Conservation (phyloP, 495 filamentous ascomycete species). For the Haplographium delicatum region DNA sequence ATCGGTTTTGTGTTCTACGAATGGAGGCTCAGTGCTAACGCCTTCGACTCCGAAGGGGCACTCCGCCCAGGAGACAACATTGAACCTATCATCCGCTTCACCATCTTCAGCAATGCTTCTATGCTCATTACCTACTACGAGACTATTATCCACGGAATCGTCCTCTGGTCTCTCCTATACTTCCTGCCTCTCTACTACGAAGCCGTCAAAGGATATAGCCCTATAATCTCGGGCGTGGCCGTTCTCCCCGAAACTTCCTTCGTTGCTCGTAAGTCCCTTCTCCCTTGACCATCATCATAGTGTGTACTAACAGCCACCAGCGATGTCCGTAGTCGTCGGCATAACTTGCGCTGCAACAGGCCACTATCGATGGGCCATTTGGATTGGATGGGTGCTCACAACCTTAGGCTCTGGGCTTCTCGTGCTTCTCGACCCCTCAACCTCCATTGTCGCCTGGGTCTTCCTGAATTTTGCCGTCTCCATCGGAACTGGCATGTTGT, state of each 20-base stretch:
- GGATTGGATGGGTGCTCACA: constrained; percentile 48
- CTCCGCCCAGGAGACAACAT: constrained; percentile 14
- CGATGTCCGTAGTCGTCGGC: constrained; percentile 43
- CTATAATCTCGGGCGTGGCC: constrained; percentile 54
- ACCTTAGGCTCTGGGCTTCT: constrained; percentile 44
- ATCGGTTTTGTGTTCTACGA: constrained; percentile 46
- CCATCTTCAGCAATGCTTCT: constrained; percentile 39
- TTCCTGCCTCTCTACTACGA: constrained; percentile 66
- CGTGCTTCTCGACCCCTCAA: constrained; percentile 42
- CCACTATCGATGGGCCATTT: constrained; percentile 48
- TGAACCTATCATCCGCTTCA: constrained; percentile 41
- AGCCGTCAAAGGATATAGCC: constrained; percentile 52
- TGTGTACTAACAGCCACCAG: constrained; percentile 26
- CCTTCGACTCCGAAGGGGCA: constrained; percentile 18
- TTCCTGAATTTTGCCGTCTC: constrained; percentile 49
- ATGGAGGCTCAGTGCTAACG: constrained; percentile 30
- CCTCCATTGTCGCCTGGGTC: constrained; percentile 41
- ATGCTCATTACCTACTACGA: constrained; percentile 33
- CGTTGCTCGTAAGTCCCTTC: constrained; percentile 19
- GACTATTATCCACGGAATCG: constrained; percentile 45
- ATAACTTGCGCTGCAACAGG: constrained; percentile 42
- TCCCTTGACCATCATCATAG: constrained; percentile 27
- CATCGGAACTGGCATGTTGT: constrained; percentile 50
- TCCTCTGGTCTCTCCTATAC: constrained; percentile 52
- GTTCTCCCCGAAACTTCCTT: constrained; percentile 53